Percentiles rank a stretch among this genome's conserved stretches.
Conservation (phyloP, 2,329 filamentous ascomycete genomes). For the Penicillium thymicola region DNA sequence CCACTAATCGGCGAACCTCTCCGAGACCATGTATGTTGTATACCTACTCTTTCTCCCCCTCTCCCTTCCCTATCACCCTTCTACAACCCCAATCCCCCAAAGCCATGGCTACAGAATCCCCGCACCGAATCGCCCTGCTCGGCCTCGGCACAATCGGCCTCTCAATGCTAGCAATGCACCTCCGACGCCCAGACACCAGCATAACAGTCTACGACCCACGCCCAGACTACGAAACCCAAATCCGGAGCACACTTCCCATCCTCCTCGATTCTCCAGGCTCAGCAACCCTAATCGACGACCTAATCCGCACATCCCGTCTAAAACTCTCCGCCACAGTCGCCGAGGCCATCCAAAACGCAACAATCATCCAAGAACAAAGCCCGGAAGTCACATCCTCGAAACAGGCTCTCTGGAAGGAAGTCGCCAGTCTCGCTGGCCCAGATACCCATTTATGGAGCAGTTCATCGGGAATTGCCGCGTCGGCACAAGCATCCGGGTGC, state of each 20-base stretch:
- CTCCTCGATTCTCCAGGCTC: constrained; percentile 34
- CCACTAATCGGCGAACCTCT: not conserved
- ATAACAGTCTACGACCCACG: constrained; percentile 53
- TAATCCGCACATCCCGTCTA: constrained; percentile 32
- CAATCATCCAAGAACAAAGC: constrained; percentile 59
- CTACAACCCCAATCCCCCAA: not conserved
- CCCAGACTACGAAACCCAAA: constrained; percentile 46
- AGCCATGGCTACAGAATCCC: constrained; percentile 13
- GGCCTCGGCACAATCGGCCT: constrained; percentile 51
- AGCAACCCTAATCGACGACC: constrained; percentile 19
- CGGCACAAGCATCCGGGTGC: constrained; percentile 38
- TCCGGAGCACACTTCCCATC: constrained; percentile 43
- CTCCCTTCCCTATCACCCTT: not conserved
- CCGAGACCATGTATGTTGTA: not conserved
- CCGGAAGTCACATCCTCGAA: constrained; percentile 56
- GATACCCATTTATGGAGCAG: constrained; percentile 55
- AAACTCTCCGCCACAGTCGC: constrained; percentile 31
- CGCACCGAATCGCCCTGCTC: constrained; percentile 34
- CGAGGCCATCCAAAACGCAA: constrained; percentile 47
- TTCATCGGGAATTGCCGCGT: constrained; percentile 57
- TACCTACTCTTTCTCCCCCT: not conserved
- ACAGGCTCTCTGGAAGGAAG: constrained; percentile 49
- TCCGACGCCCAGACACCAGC: constrained; percentile 39
- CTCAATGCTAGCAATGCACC: constrained; percentile 55
- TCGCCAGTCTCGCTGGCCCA: constrained; percentile 46